These are phyloP conservation scores for Aspergillus kassunensis DNA, from an alignment of 495 filamentous ascomycete species.

Conservation along the genomic window DNA sequence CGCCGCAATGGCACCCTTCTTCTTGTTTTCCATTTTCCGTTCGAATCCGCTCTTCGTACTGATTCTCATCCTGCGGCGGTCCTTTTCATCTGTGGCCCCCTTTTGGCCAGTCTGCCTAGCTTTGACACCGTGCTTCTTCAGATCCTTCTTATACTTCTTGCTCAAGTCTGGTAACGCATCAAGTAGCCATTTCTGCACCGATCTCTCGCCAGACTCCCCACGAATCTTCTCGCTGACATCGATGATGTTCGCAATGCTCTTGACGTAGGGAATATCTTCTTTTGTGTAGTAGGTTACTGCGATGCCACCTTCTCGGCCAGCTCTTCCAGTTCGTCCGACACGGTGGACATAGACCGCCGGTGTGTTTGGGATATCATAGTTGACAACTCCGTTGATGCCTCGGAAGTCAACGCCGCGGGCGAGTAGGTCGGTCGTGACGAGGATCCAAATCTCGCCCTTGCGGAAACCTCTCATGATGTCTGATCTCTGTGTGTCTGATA, in stretches of 20 bases:
- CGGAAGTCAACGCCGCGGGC: slow-evolving; percentile 89
- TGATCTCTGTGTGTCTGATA: slow-evolving; percentile 70
- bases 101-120: slow-evolving; percentile 52
- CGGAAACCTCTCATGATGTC: slow-evolving; percentile 86
- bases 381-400: slow-evolving; percentile 87
- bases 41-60: slow-evolving; percentile 93
- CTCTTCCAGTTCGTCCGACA: slow-evolving; percentile 84
- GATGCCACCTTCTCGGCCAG: slow-evolving; percentile 83
- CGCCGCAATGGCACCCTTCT: slow-evolving; percentile 65
- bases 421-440: slow-evolving; percentile 91
- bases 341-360: slow-evolving; percentile 90
- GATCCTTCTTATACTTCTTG: slow-evolving; percentile 74
- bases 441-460: slow-evolving; percentile 88
- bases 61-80: slow-evolving; percentile 57
- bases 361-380: slow-evolving; percentile 92
- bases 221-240: slow-evolving; percentile 68
- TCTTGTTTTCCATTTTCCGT: slow-evolving; percentile 69
- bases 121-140: slow-evolving; percentile 82
- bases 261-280: slow-evolving; percentile 86
- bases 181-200: slow-evolving; percentile 81
- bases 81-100: slow-evolving; percentile 38
- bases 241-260: slow-evolving; percentile 90
- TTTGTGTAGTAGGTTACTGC: slow-evolving; percentile 93
- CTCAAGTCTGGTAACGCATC: slow-evolving; percentile 77
- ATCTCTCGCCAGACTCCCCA: slow-evolving; percentile 38